Evolutionary conservation across 2,329 filamentous ascomycete species (phyloP).

Genomic region (Zasmidium cellare): DNA sequence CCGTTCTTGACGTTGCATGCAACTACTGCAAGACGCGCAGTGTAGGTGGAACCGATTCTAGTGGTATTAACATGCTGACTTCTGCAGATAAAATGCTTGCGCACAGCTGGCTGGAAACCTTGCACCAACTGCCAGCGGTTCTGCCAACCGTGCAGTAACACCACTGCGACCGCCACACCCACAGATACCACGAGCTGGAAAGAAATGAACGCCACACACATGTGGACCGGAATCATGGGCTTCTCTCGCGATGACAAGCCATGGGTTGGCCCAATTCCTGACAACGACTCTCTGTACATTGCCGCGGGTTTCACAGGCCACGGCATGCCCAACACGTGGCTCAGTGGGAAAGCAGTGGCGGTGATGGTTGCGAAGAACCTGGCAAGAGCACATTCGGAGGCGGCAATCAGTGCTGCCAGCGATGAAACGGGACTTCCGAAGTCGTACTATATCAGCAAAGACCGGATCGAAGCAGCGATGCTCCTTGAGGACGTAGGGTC

Average conservation of each 20-base stretch:
- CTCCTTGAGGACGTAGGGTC: constrained; percentile 26
- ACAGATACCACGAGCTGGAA: constrained; percentile 21
- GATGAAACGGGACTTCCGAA: constrained; percentile 28
- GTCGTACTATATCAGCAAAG: constrained; percentile 27
- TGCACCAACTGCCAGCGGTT: too few relatives aligned
- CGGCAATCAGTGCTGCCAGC: constrained; percentile 16
- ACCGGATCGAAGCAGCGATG: constrained; percentile 29
- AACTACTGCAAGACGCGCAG: too few relatives aligned
- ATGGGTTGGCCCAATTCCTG: constrained; percentile 70
- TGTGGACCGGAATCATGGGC: constrained; percentile 81
- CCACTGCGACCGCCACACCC: too few relatives aligned
- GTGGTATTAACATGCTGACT: too few relatives aligned
- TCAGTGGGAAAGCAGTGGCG: constrained; percentile 65
- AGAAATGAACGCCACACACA: constrained; percentile 49
- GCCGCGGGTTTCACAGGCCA: constrained; percentile 55
- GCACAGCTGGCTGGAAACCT: too few relatives aligned
- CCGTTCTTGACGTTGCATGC: constrained; percentile 8
- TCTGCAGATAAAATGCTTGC: too few relatives aligned
- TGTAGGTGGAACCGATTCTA: too few relatives aligned
- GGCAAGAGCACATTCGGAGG: constrained; percentile 11
- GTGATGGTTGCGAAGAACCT: constrained; percentile 54
- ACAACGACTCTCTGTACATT: constrained; percentile 35
- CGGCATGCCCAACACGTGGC: constrained; percentile 72
- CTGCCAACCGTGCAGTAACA: too few relatives aligned
- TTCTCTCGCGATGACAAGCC: constrained; percentile 67